Base-by-base conservation (phyloP, 2,329 filamentous ascomycete species). In the Fusarium sp. region DNA sequence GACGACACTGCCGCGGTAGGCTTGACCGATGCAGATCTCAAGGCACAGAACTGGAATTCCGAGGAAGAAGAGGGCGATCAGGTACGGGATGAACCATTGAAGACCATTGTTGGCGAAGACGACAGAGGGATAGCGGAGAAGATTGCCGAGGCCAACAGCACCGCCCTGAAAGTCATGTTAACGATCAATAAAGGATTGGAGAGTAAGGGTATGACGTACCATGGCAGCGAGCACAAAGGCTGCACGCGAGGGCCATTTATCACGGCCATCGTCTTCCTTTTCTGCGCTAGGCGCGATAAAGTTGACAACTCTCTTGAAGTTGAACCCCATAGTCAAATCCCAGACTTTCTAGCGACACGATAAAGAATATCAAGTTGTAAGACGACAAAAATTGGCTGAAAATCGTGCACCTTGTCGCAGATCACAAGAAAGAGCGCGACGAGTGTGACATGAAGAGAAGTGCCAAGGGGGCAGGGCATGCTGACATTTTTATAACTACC, bases 21-120 rank as follows among this genome's bases (percentile, higher is more conserved):
- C 86, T 71, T 88, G 92, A 55, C 93, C 93, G 47, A 93, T 92
- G 54, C 91, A 91, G 47, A 89, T 87, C 73, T 89, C 86, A 20
- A 89, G 82, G 17, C 87, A 82, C 20, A 89, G 81, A 0, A 85
- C 82, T 0, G 87, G 87, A 26, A 89, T 88, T 15, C 87, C 87
- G 42, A 89, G 52, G 1, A 71, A 34, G 22, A 69, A 66, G 2
- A 71, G 15, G 2, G 66, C 62, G 42, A 68, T 50, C 1, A 56
- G 26, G 13, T 68, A 68, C 1, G 66, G 62, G 1, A 68, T 30
- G 50, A 68, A 68, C 48, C 50, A 67, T 2, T 41, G 28, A 1
- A 67, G 15, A 12, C 64, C 64, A 30, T 22, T 57, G 11, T 67
- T 67, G 18, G 44, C 39, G 26, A 63, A 63, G 6, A 67, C 59